Conservation (phyloP, 2,329 filamentous ascomycete genomes). For the Blastomyces silverae region DNA sequence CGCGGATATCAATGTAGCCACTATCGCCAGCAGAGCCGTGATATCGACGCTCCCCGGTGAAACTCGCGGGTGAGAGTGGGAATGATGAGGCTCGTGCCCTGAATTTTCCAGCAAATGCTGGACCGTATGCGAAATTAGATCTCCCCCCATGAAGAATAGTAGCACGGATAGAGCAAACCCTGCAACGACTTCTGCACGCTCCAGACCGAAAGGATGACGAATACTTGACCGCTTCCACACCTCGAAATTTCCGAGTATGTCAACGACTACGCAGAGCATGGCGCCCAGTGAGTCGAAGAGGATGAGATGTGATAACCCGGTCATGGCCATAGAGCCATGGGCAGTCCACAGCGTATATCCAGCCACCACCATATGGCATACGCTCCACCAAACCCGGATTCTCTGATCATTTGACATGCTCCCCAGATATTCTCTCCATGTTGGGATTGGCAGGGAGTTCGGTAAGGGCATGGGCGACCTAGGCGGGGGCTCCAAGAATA, state of each 20-base stretch:
- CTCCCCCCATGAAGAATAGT: constrained; percentile 93
- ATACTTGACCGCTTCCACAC: constrained; percentile 93
- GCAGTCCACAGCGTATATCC: constrained; percentile 79
- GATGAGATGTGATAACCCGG: constrained; percentile 83
- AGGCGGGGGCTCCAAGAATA: constrained; percentile 86
- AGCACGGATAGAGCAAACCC: constrained; percentile 96
- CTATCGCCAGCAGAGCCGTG: constrained; percentile 72
- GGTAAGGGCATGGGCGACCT: constrained; percentile 82
- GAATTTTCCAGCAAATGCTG: constrained; percentile 84
- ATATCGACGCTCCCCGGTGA: constrained; percentile 72
- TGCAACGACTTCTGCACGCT: constrained; percentile 86
- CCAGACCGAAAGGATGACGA: constrained; percentile 85
- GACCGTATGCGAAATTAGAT: constrained; percentile 86
- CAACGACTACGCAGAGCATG: constrained; percentile 82
- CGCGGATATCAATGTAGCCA: constrained; percentile 76
- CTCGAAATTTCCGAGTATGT: constrained; percentile 93
- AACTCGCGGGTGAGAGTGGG: constrained; percentile 59
- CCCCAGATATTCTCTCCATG: constrained; percentile 74
- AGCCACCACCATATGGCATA: constrained; percentile 78
- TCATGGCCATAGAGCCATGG: constrained; percentile 80
- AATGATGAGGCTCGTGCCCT: constrained; percentile 66
- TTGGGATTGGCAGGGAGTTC: constrained; percentile 86
- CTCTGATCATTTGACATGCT: constrained; percentile 88
- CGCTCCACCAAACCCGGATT: constrained; percentile 76
- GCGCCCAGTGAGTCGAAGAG: constrained; percentile 94